Evolutionary conservation across 495 filamentous ascomycete genomes (phyloP).

Genomic region (Penicillium cosmopolitanum): DNA sequence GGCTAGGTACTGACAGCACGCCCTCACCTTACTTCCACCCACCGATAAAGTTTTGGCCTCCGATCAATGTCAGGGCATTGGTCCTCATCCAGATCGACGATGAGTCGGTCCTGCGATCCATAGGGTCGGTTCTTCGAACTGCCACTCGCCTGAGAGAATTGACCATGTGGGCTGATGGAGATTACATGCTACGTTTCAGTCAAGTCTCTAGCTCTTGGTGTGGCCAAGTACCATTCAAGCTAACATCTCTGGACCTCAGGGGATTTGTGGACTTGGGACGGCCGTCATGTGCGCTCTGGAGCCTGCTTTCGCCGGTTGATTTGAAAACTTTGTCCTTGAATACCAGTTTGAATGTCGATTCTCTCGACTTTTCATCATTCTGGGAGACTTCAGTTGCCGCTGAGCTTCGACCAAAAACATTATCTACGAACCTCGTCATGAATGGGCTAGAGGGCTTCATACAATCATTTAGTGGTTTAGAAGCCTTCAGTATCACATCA

Average conservation of each 20-base stretch:
- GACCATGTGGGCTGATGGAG: not conserved
- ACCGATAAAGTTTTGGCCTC: not conserved
- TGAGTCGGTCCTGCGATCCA: not conserved
- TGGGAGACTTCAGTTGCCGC: not conserved
- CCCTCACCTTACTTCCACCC: not conserved
- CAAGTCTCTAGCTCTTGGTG: not conserved
- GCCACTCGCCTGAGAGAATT: not conserved
- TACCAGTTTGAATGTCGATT: not conserved
- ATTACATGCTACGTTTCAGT: not conserved
- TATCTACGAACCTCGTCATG: not conserved
- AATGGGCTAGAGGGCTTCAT: not conserved
- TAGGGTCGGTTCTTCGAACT: not conserved
- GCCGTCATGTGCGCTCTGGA: not conserved
- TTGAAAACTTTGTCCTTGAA: not conserved
- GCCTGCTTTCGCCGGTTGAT: not conserved
- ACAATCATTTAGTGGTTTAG: not conserved
- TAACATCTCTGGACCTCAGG: not conserved
- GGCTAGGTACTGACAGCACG: not conserved
- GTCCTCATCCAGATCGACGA: not conserved
- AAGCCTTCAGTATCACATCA: slow-evolving; percentile 1
- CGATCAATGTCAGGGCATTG: not conserved
- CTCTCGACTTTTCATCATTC: not conserved
- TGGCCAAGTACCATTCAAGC: not conserved
- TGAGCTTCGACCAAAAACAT: not conserved
- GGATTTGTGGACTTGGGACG: slow-evolving; percentile 1